Evolutionary conservation across 495 filamentous ascomycete species (phyloP).

Genomic region (Chaetomium tenue): DNA sequence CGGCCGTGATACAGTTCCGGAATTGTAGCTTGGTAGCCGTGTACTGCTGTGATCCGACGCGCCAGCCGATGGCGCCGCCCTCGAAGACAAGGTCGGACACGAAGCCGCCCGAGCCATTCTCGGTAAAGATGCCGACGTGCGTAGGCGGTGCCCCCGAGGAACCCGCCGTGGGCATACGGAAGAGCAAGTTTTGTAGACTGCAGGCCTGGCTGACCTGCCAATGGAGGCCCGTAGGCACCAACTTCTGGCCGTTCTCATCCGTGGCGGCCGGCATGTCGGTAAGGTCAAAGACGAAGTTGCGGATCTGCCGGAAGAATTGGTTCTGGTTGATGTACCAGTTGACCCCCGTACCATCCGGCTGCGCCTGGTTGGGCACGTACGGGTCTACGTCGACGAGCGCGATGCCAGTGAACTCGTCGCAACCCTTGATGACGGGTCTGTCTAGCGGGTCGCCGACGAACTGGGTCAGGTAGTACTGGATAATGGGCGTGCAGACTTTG

Average conservation of each 20-base stretch:
- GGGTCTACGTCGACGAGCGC: slow-evolving; percentile 37
- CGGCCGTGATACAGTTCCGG: slow-evolving; percentile 72
- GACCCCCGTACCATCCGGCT: slow-evolving; percentile 51
- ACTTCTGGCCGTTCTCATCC: slow-evolving; percentile 40
- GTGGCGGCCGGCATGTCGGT: slow-evolving; percentile 52
- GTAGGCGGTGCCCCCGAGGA: neutral
- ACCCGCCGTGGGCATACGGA: slow-evolving; percentile 5
- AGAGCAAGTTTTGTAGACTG: slow-evolving; percentile 69
- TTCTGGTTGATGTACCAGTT: slow-evolving; percentile 68
- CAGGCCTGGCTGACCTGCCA: slow-evolving; percentile 94
- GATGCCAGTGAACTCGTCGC: slow-evolving; percentile 64
- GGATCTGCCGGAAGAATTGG: slow-evolving; percentile 92
- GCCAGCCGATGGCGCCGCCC: slow-evolving; percentile 73
- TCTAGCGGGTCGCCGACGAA: slow-evolving; percentile 66
- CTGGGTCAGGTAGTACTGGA: slow-evolving; percentile 71
- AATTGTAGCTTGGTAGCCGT: slow-evolving; percentile 55
- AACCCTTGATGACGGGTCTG: slow-evolving; percentile 64
- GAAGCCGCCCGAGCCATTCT: slow-evolving; percentile 81
- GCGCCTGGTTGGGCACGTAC: slow-evolving; percentile 35
- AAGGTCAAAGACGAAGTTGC: slow-evolving; percentile 85
- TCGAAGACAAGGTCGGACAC: slow-evolving; percentile 76
- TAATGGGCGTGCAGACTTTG: slow-evolving; percentile 58
- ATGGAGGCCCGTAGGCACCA: slow-evolving; percentile 65
- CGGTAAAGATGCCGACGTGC: slow-evolving; percentile 78
- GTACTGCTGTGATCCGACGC: slow-evolving; percentile 61